Conservation (phyloP, 352 stramenopile genomes). For the Peronospora farinosa region DNA sequence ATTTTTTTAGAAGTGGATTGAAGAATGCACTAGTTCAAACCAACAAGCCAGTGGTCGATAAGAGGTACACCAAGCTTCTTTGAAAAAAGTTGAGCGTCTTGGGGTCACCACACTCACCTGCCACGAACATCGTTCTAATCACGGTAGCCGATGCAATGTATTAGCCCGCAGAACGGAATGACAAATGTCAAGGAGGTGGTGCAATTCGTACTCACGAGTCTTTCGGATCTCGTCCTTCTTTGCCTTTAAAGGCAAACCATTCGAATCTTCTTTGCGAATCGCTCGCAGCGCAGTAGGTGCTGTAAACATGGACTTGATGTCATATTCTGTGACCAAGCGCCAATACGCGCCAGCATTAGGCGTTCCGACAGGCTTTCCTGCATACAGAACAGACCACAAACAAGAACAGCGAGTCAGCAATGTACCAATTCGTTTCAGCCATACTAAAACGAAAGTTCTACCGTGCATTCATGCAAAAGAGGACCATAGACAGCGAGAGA, state of each 20-base stretch:
- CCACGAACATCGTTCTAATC: conserved; percentile 72
- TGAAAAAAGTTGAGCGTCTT: conserved; percentile 80
- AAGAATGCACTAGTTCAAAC: not conserved
- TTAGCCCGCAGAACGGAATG: not conserved
- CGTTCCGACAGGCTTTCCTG: conserved; percentile 85
- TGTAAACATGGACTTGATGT: conserved; percentile 87
- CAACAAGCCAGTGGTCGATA: conserved; percentile 74
- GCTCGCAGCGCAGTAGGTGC: conserved; percentile 86
- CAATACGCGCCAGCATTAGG: conserved; percentile 85
- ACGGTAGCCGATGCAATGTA: not conserved
- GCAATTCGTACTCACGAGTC: conserved; percentile 46
- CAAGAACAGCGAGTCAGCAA: conserved; percentile 1
- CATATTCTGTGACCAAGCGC: conserved; percentile 78
- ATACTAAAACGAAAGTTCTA: conserved; percentile 9
- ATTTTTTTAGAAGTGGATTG: not conserved
- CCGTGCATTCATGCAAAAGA: conserved; percentile 77
- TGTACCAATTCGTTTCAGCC: not conserved
- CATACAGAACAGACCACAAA: conserved; percentile 77
- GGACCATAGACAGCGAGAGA: conserved; percentile 87
- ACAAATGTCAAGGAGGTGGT: conserved; percentile 1
- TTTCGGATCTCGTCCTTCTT: conserved; percentile 41
- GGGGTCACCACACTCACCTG: conserved; percentile 82
- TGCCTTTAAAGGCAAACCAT: conserved; percentile 44
- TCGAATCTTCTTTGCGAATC: conserved; percentile 82
- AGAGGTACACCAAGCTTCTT: conserved; percentile 50